Percentiles rank a stretch among this genome's conserved stretches.
phyloP scores from a whole-genome alignment of 2,329 filamentous ascomycete species.

The Cladosporium phlei region DNA sequence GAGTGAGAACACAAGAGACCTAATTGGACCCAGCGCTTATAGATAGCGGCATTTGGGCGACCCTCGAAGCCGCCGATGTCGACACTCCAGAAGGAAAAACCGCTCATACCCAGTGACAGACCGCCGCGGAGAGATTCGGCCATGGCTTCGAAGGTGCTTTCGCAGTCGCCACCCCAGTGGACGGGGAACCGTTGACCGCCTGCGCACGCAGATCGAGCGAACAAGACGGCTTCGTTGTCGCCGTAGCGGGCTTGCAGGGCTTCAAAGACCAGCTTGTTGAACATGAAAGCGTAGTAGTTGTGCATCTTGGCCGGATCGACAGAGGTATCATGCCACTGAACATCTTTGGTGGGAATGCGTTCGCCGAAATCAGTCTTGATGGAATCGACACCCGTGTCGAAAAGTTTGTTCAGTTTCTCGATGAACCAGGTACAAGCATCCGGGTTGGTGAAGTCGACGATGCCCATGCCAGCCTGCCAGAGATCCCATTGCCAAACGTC shows the following conservation, averaged over 20 bases:
- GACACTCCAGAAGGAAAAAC: conserved; percentile 64
- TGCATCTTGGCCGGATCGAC: conserved; percentile 65
- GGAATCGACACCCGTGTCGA: conserved; percentile 64
- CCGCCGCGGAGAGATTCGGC: conserved; percentile 66
- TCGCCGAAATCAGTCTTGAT: conserved; percentile 77
- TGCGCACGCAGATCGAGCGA: conserved; percentile 62
- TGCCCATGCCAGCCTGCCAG: conserved; percentile 72
- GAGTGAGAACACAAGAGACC: conserved; percentile 67
- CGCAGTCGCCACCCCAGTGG: conserved; percentile 69
- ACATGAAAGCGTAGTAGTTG: conserved; percentile 71
- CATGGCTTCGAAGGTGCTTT: conserved; percentile 68
- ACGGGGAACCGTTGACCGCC: conserved; percentile 66
- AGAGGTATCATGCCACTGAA: conserved; percentile 58
- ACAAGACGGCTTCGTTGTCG: conserved; percentile 56
- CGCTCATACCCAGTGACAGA: conserved; percentile 58
- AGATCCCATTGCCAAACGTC: conserved; percentile 72
- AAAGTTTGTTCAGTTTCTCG: conserved; percentile 57
- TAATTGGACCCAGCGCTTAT: conserved; percentile 76
- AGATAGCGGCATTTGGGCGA: conserved; percentile 57
- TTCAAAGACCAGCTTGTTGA: conserved; percentile 67
- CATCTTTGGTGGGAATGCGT: conserved; percentile 61
- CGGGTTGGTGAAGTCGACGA: conserved; percentile 71
- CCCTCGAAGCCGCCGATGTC: conserved; percentile 72
- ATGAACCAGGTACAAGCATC: conserved; percentile 62
- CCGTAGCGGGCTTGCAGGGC: conserved; percentile 53